A percentile compares a stretch with the other conserved stretches of the same genome.
Conservation (phyloP, 2,329 filamentous ascomycete genomes). For the Fusarium fujikuroi region DNA sequence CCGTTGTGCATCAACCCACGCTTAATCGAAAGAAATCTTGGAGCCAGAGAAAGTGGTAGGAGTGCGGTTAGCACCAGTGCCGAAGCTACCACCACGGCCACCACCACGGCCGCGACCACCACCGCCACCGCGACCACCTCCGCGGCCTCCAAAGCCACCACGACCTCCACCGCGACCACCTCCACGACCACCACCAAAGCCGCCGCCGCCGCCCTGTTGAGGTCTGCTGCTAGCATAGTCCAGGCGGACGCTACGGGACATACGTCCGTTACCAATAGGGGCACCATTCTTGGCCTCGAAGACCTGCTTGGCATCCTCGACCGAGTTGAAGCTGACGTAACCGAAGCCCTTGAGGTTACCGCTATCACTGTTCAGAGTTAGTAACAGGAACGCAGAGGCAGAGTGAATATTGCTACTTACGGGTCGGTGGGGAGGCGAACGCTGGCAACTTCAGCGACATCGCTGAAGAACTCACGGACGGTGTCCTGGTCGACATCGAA, state of each 20-base stretch:
- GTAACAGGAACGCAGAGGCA: neutral
- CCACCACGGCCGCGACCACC: constrained; percentile 55
- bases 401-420: constrained; percentile 54
- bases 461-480: constrained; percentile 78
- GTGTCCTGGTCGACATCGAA: constrained; percentile 84
- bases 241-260: constrained; percentile 79
- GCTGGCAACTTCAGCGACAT: constrained; percentile 76
- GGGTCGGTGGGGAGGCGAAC: constrained; percentile 89
- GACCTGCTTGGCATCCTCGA: constrained; percentile 84
- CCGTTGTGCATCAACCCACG: constrained; percentile 44
- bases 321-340: constrained; percentile 83
- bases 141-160: constrained; percentile 59
- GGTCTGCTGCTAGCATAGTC: constrained; percentile 81
- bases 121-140: constrained; percentile 58
- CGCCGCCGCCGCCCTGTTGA: constrained; percentile 66
- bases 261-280: constrained; percentile 70
- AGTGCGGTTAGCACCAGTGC: constrained; percentile 36
- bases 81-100: constrained; percentile 25
- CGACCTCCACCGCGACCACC: constrained; percentile 61
- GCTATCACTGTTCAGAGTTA: constrained; percentile 66
- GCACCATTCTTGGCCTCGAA: constrained; percentile 76
- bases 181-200: constrained; percentile 54
- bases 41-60: constrained; percentile 67
- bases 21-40: constrained; percentile 77
- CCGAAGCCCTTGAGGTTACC: constrained; percentile 92